These are phyloP conservation scores for Cytospora leucostoma DNA, from an alignment of 2,329 filamentous ascomycete species.

Conservation along the genomic window DNA sequence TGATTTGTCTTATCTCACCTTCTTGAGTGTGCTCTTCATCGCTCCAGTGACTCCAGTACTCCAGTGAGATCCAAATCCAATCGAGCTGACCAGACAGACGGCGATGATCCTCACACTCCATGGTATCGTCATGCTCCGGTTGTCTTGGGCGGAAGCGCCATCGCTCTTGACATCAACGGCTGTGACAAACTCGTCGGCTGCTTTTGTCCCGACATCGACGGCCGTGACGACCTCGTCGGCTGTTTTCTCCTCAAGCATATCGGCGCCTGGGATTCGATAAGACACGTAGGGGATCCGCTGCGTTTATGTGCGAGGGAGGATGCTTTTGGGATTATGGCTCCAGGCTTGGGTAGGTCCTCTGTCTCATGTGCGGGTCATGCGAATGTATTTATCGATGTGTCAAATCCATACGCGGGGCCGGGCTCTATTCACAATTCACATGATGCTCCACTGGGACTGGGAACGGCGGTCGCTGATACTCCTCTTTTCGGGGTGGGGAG, in stretches of 20 bases:
- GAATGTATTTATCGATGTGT: background rate
- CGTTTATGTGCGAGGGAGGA: too few species aligned
- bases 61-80: slow-evolving; percentile 63
- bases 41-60: slow-evolving; percentile 61
- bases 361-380: background rate
- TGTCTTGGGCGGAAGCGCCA: background rate
- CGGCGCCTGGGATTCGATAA: background rate
- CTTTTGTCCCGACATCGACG: slow-evolving; percentile 6
- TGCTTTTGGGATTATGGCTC: background rate
- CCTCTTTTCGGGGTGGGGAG: background rate
- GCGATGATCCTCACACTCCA: slow-evolving; percentile 39
- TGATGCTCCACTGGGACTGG: background rate
- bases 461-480: background rate
- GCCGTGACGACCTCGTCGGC: slow-evolving; percentile 1
- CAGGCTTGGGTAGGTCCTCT: background rate
- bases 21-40: slow-evolving; percentile 63
- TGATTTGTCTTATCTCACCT: slow-evolving; percentile 34
- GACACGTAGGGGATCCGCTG: background rate
- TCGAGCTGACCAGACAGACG: slow-evolving; percentile 52
- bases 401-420: background rate
- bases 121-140: slow-evolving; percentile 29
- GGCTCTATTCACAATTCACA: background rate
- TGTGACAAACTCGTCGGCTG: background rate
- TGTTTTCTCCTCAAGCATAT: slow-evolving; percentile 15
- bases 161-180: slow-evolving; percentile 8